Conservation (phyloP, 139 green algal species). For the Ettlia oleoabundans region DNA sequence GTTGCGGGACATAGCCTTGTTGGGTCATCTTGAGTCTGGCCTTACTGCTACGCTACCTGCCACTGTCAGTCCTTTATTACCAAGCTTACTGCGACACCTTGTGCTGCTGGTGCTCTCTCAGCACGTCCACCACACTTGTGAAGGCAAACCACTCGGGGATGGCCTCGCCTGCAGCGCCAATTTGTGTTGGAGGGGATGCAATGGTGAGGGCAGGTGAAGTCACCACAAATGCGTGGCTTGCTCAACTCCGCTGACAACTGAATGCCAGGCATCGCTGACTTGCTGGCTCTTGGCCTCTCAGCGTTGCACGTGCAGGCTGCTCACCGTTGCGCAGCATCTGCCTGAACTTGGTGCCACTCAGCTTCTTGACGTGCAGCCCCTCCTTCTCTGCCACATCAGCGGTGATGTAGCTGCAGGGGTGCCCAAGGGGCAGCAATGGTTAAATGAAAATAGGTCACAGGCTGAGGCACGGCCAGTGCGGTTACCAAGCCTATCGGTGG, state of each 20-base stretch:
- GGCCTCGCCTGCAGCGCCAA: constrained; percentile 72
- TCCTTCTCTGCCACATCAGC: constrained; percentile 81
- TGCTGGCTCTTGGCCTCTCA: no score
- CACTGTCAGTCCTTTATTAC: background rate
- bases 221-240: background rate
- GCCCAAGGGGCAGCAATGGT: no score
- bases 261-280: no score
- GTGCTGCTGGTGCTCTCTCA: constrained; percentile 63
- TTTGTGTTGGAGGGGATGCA: no score
- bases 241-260: no score
- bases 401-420: constrained; percentile 59
- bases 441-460: no score
- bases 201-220: background rate
- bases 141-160: constrained; percentile 99
- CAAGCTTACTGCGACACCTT: background rate
- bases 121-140: constrained; percentile 91
- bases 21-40: no score
- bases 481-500: no score
- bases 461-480: no score
- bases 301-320: background rate
- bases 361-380: constrained; percentile 79
- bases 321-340: constrained; percentile 81
- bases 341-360: constrained; percentile 93
- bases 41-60: no score
- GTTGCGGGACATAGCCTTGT: no score